Evolutionary conservation across 805 yeast genomes (phyloP), one percentile per base, ranked within the genome.

Genomic region (Schwanniomyces pseudopolymorphus): DNA sequence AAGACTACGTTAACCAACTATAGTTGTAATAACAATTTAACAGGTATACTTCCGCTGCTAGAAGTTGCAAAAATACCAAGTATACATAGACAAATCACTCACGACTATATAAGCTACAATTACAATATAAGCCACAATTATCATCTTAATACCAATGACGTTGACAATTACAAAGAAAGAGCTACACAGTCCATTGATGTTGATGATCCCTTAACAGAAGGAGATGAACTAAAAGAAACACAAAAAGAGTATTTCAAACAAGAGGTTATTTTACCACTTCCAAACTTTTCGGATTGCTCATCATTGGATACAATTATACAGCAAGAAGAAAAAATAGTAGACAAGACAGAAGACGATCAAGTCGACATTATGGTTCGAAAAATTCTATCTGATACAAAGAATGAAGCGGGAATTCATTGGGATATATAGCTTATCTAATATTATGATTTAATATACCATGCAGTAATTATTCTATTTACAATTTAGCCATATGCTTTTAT

Each of bases 341-440:
- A 20, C 2, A 19, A 8, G 42, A 39, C 16, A 11, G 38, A 35
- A 35, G 53, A 50, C 19, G 56, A 54, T 40, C 44, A 42, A 13
- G 48, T 57, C 6, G 61, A 57, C 38, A 46, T 43, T 11, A 46
- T 57, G 22, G 60, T 60, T 22, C 50, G 41, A 20, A 52, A 53
- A 21, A 58, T 58, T 28, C 42, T 57, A 26, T 26, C 10, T 10
- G 5, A 6, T 11, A 9, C 28, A 26, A 26, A 11, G 10, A 26
- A 26, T 11, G 28, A 9, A 11, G 28, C 28, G 4, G 28, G 28
- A 6, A 6, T 26, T 10, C 8, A 10, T 26, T 26, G 28, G 28
- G 13, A 26, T 26, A 26, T 26, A 26, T 26, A 13, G 10, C 13
- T 9, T 26, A 26, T 22, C 25, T 4, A 26, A 26, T 6, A 26